Base-by-base conservation (phyloP, 768 basidiomycete genomes). In the Suillus spraguei region DNA sequence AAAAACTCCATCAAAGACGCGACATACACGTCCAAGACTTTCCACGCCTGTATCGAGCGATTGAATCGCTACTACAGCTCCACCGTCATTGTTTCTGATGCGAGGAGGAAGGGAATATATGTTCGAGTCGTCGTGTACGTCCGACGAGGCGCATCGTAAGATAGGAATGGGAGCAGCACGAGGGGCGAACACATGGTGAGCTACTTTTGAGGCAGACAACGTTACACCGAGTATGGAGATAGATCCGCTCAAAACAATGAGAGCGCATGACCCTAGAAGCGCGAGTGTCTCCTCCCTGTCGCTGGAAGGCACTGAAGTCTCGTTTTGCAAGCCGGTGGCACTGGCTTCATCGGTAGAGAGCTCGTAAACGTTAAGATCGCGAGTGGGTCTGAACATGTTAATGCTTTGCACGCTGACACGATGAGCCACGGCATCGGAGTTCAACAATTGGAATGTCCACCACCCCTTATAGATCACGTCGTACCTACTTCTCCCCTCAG, bases 101-200 rank as follows among this genome's bases (percentile, higher is more conserved):
- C 72, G 24, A 71, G 63, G 39, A 55, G 32, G 52, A 59, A 65
- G 46, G 14, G 8, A 10, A 6, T 59, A 60, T 28, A 11, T 50
- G 60, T 62, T 54, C 11, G 13, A 49, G 50, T 63, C 36, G 55
- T 22, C 24, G 17, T 38, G 36, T 16, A 7, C 13, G 59, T 70
- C 65, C 11, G 65, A 42, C 1, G 77, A 70, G 35, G 67, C 67
- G 66, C 77, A 71, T 17, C 72, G 68, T 78, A 83, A 64, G 75
- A 80, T 71, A 0, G 94, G 92, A 6, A 95, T 71, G 0, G 94
- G 92, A n/a, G 92, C 86, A 0, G 88, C 92, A 4, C 85, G 81
- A 0, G 95, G 93, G 0, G 93, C 90, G 70, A 87, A 96, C 33
- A 96, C 78, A 14, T 74, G 76, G 66, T 93, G 80, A 6, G 68